Evolutionary conservation across 805 yeast species (phyloP), one percentile per base, ranked within the genome.

Genomic region (Saccharomycopsis selenospora): DNA sequence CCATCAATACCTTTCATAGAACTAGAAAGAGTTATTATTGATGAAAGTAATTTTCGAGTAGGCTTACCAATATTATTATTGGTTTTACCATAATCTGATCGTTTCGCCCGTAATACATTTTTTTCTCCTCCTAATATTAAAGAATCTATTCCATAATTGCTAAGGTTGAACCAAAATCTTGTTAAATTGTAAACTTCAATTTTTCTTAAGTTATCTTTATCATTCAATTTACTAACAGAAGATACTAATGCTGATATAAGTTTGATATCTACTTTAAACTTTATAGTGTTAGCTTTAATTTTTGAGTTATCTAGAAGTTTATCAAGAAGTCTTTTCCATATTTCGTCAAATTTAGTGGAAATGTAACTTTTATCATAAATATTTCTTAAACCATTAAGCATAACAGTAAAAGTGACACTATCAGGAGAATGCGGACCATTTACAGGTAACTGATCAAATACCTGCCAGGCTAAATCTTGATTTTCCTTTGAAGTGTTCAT

Each of bases 401-500:
- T 22, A 23, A 60, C 57, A 2, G 66, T 55, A 36, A 51, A 68
- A 0, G 74, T 69, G 28, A 57, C 59, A 2, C 56, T 44, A 50
- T 67, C 66, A 14, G 71, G 68, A 64, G 52, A 33, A 48, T 56
- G 46, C 36, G 61, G 43, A 13, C 51, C 45, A 23, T 52, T 51
- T 38, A 56, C 43, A 13, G 55, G 46, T 4, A 62, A 48, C 1
- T 55, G 57, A 4, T 72, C 68, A 52, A 65, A 70, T 3, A 75
- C 53, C n/a, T 66, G 59, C 41, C 73, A 60, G 0, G 72, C 70
- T 10, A 60, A 53, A 0, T 64, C 64, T 10, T 67, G 61, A 48
- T 71, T 70, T 11, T 40, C 40, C 3, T 3, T 5, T 4, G 54
- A 57, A 27, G 75, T 67, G 45, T 67, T 68, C 43, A 73, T 56